Percentiles rank a stretch among this genome's conserved stretches.
Evolutionary conservation across 768 basidiomycete species (phyloP).

Genomic region (Scleroderma bovista): DNA sequence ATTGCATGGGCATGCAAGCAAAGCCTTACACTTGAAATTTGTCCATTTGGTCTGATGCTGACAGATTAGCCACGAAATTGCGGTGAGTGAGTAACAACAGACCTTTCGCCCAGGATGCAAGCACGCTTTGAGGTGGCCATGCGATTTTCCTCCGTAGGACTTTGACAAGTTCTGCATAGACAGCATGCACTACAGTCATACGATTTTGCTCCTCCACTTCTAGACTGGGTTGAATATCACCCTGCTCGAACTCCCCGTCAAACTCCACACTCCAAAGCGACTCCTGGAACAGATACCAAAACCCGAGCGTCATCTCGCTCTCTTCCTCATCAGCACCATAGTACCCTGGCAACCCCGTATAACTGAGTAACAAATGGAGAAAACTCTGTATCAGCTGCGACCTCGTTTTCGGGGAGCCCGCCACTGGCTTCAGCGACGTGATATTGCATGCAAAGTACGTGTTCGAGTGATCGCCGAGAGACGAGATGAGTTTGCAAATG

Average conservation of each 20-base stretch:
- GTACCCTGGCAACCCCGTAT: slow-evolving; percentile 69
- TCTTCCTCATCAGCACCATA: slow-evolving; percentile 84
- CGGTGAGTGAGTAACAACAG: slow-evolving; percentile 8
- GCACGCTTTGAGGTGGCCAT: slow-evolving; percentile 50
- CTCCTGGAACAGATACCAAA: slow-evolving; percentile 92
- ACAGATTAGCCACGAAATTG: slow-evolving; percentile 6
- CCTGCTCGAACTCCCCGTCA: slow-evolving; percentile 28
- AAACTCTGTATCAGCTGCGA: slow-evolving; percentile 62
- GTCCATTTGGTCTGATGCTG: slow-evolving; percentile 62
- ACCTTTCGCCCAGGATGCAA: slow-evolving; percentile 68
- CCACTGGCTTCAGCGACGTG: slow-evolving; percentile 38
- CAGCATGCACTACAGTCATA: slow-evolving; percentile 57
- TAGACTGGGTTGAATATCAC: slow-evolving; percentile 11
- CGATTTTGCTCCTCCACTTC: slow-evolving; percentile 32
- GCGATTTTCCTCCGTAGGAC: slow-evolving; percentile 67
- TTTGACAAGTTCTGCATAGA: slow-evolving; percentile 75
- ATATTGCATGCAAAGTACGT: slow-evolving; percentile 70
- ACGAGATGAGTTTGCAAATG: slow-evolving; percentile 74
- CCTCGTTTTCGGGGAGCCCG: slow-evolving; percentile 34
- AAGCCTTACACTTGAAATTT: slow-evolving; percentile 67
- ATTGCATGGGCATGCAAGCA: slow-evolving; percentile 4
- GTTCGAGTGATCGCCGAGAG: slow-evolving; percentile 83
- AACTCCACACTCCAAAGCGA: slow-evolving; percentile 69
- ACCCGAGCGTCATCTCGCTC: slow-evolving; percentile 80
- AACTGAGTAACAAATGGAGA: slow-evolving; percentile 63